phyloP scores from a whole-genome alignment of 1,284 basidiomycete species.

The Cryptococcus sp. region DNA sequence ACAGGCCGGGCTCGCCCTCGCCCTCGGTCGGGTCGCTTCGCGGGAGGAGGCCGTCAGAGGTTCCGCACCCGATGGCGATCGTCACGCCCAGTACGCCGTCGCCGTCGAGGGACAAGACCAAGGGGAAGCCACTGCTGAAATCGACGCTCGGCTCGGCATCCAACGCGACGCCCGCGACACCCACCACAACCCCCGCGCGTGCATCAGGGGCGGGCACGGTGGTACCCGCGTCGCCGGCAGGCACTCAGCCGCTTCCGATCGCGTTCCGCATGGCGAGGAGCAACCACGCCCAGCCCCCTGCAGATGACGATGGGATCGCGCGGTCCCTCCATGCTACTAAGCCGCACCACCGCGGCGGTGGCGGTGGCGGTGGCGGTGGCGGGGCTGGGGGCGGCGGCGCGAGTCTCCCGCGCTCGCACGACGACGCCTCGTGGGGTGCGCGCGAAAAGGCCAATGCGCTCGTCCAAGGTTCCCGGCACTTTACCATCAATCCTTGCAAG shows the following conservation, averaged over 20 bases:
- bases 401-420: constrained; percentile 22
- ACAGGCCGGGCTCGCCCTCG: constrained; percentile 25
- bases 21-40: constrained; percentile 31
- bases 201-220: too few species aligned
- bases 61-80: constrained; percentile 26
- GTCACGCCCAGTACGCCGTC: constrained; percentile 31
- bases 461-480: constrained; percentile 27
- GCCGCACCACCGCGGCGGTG: neutral
- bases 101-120: constrained; percentile 17
- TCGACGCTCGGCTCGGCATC: too few species aligned
- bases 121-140: too few species aligned
- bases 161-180: too few species aligned
- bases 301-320: constrained; percentile 29
- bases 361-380: neutral
- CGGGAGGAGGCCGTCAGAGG: constrained; percentile 15
- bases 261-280: constrained; percentile 11
- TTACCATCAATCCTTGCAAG: constrained; percentile 48
- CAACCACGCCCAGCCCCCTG: constrained; percentile 3
- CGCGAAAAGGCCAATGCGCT: constrained; percentile 25
- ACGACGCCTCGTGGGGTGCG: constrained; percentile 38
- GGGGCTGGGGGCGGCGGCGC: neutral
- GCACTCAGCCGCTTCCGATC: constrained; percentile 41
- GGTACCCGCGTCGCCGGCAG: neutral
- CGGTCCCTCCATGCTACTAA: constrained; percentile 20
- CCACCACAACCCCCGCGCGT: too few species aligned